A percentile compares a stretch with the other conserved stretches of the same genome.
phyloP scores from a whole-genome alignment of 2,329 filamentous ascomycete species.

The Lanzia echinophila region DNA sequence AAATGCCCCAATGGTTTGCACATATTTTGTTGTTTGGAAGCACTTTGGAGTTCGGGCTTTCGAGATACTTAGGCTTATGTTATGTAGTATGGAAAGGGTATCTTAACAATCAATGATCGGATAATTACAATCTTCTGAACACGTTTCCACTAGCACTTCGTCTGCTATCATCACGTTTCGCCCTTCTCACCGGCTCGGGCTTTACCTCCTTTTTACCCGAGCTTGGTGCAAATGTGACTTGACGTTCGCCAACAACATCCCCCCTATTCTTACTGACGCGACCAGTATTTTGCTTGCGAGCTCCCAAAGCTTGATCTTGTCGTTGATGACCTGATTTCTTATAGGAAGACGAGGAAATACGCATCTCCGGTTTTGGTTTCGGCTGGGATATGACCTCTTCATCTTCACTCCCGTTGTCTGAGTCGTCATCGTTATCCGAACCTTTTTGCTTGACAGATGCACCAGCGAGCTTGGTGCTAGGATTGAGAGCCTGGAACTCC shows the following conservation, averaged over 20 bases:
- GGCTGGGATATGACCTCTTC: slow-evolving; percentile 32
- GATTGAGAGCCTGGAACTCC: slow-evolving; percentile 85
- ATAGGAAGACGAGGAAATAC: slow-evolving; percentile 62
- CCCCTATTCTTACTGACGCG: slow-evolving; percentile 41
- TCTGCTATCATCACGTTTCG: slow-evolving; percentile 37
- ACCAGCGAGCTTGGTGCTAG: slow-evolving; percentile 55
- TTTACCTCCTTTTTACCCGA: slow-evolving; percentile 43
- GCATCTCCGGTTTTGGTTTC: slow-evolving; percentile 44
- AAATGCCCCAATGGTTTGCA: neutral
- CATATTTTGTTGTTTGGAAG: neutral
- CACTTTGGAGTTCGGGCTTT: neutral
- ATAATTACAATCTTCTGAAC: slow-evolving; percentile 56
- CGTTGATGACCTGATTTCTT: slow-evolving; percentile 49
- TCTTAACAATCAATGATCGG: slow-evolving; percentile 6
- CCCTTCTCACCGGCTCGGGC: slow-evolving; percentile 18
- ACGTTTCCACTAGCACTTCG: slow-evolving; percentile 72
- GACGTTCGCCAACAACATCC: slow-evolving; percentile 54
- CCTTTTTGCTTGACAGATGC: slow-evolving; percentile 32
- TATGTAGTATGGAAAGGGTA: slow-evolving; percentile 9
- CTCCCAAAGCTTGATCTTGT: slow-evolving; percentile 49
- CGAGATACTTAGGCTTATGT: neutral
- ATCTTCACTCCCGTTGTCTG: slow-evolving; percentile 40
- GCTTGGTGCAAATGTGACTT: slow-evolving; percentile 67
- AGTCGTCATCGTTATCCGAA: slow-evolving; percentile 31
- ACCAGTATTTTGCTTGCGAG: slow-evolving; percentile 45